Percentiles rank a stretch among this genome's conserved stretches.
These are phyloP conservation scores for Suillus variegatus DNA, from an alignment of 768 basidiomycete species.

Conservation along the genomic window DNA sequence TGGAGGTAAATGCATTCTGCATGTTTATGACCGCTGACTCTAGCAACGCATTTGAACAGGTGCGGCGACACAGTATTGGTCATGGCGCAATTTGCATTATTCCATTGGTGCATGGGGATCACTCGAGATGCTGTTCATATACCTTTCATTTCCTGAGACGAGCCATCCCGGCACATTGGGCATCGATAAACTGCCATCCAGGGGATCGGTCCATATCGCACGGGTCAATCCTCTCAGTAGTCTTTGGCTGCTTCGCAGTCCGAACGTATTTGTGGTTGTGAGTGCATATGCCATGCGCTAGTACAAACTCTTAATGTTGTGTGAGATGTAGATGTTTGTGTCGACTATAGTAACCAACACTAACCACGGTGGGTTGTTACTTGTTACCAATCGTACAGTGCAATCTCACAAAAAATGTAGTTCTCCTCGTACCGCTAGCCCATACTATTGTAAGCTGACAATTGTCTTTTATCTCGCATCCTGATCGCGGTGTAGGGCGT, in stretches of 20 bases:
- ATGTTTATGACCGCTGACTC: background rate
- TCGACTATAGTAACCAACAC: background rate
- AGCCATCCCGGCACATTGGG: constrained; percentile 59
- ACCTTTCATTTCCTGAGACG: constrained; percentile 63
- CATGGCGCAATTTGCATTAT: constrained; percentile 65
- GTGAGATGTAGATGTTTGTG: background rate
- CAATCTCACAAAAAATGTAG: constrained; percentile 29
- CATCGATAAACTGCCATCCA: constrained; percentile 44
- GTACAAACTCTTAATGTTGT: background rate
- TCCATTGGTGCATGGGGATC: constrained; percentile 43
- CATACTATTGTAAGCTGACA: constrained; percentile 53
- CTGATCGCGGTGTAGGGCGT: constrained; percentile 39
- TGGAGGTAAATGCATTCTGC: constrained; percentile 41
- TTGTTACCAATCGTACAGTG: constrained; percentile 18
- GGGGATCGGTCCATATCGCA: constrained; percentile 27
- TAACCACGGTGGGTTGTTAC: background rate
- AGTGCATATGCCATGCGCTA: constrained; percentile 21
- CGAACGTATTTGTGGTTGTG: constrained; percentile 57
- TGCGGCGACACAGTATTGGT: constrained; percentile 54
- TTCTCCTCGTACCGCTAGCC: constrained; percentile 53
- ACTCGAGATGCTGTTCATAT: constrained; percentile 40
- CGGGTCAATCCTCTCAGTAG: constrained; percentile 62
- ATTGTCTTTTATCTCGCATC: background rate
- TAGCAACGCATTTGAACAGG: constrained; percentile 30
- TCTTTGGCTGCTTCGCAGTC: constrained; percentile 54